phyloP scores from a whole-genome alignment of 257 asterid species.

The Solanum chmielewskii region DNA sequence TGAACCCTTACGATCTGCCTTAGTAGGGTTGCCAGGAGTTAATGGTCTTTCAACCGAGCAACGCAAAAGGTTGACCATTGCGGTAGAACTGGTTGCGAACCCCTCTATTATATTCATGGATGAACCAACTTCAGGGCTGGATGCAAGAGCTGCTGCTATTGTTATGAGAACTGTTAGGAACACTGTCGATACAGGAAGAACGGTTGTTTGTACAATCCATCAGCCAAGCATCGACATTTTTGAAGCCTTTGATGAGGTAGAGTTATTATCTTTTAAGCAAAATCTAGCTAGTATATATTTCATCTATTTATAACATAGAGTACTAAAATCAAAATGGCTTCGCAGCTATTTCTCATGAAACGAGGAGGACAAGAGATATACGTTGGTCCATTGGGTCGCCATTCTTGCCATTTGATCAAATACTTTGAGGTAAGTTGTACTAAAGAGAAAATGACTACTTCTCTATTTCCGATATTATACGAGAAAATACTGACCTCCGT shows the following conservation, averaged over 20 bases:
- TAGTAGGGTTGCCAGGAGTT: conserved; percentile 58
- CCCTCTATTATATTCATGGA: conserved; percentile 73
- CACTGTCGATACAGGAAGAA: conserved; percentile 57
- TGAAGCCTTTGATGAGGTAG: conserved; percentile 60
- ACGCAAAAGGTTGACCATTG: conserved; percentile 60
- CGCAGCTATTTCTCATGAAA: conserved; percentile 42
- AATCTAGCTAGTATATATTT: background rate
- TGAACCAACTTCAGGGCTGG: conserved; percentile 64
- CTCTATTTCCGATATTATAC: background rate
- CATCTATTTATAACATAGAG: background rate
- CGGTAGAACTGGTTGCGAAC: conserved; percentile 56
- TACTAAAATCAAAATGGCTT: background rate
- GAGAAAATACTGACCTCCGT: background rate
- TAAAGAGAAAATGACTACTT: background rate
- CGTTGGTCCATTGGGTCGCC: conserved; percentile 56
- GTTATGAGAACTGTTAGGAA: conserved; percentile 63
- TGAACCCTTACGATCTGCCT: conserved; percentile 28
- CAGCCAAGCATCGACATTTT: conserved; percentile 69
- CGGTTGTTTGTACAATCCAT: conserved; percentile 67
- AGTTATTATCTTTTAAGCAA: background rate
- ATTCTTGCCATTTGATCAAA: conserved; percentile 32
- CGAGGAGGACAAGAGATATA: conserved; percentile 71
- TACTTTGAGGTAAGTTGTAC: conserved; percentile 38
- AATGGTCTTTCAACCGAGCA: conserved; percentile 66
- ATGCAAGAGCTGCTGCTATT: conserved; percentile 70